Evolutionary conservation across 805 yeast genomes (phyloP).

Genomic region (Suhomyces emberorum): DNA sequence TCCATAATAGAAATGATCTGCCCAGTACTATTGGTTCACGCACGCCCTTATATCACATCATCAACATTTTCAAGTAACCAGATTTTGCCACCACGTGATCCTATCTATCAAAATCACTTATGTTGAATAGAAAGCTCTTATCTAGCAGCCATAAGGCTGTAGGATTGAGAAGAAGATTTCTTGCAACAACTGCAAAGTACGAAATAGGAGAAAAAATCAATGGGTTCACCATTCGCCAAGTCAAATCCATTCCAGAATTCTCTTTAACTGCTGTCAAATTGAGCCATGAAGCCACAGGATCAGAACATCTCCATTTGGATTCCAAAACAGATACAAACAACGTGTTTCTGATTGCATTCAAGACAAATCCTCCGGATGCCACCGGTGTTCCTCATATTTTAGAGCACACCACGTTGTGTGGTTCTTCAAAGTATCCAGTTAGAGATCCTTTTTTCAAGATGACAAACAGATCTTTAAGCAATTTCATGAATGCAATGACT

Average conservation of each 20-base stretch:
- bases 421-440: conserved; percentile 87
- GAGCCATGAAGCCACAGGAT: conserved; percentile 64
- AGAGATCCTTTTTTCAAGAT: conserved; percentile 97
- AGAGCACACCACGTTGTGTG: conserved; percentile 95
- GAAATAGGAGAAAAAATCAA: conserved; percentile 60
- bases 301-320: conserved; percentile 82
- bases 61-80: too few relatives aligned
- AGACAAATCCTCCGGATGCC: conserved; percentile 91
- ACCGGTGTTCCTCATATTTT: conserved; percentile 95
- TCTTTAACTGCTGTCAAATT: conserved; percentile 75
- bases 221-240: conserved; percentile 66
- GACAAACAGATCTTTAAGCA: conserved; percentile 90
- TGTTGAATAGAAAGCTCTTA: background rate
- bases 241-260: conserved; percentile 74
- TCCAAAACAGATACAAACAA: conserved; percentile 76
- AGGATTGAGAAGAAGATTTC: background rate
- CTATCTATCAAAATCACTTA: too few relatives aligned
- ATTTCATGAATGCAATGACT: conserved; percentile 99
- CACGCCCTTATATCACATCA: too few relatives aligned
- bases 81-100: too few relatives aligned
- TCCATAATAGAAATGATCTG: too few relatives aligned
- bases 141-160: background rate
- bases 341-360: conserved; percentile 85
- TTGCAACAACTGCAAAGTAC: conserved; percentile 35
- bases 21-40: too few relatives aligned